Evolutionary conservation across 768 basidiomycete species (phyloP).

Genomic region (Glaciozyma martinii): DNA sequence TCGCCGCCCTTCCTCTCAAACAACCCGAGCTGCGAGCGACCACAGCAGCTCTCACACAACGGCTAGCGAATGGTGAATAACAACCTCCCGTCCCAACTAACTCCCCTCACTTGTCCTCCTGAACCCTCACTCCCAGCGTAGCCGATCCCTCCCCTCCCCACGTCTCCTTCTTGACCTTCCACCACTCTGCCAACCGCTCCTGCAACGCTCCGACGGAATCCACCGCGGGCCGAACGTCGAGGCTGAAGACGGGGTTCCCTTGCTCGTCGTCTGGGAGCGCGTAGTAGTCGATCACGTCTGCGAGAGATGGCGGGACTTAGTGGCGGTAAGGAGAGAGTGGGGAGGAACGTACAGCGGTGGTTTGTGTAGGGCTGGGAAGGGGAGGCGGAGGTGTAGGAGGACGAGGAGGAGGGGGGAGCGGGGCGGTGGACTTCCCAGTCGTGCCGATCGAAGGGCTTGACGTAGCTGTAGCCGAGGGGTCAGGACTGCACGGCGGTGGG

Average conservation of each 20-base stretch:
- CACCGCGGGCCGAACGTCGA: conserved; percentile 91
- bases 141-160: not conserved
- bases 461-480: conserved; percentile 50
- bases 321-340: not conserved
- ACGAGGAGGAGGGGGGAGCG: conserved; percentile 47
- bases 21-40: no score
- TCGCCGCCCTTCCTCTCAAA: no score
- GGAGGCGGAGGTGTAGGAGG: conserved; percentile 23
- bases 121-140: conserved; percentile 19
- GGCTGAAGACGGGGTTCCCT: conserved; percentile 86
- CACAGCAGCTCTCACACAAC: no score
- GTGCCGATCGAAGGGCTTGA: conserved; percentile 94
- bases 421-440: conserved; percentile 91
- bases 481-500: not conserved
- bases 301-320: not conserved
- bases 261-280: conserved; percentile 79
- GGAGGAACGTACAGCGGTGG: conserved; percentile 17
- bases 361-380: conserved; percentile 18
- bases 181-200: conserved; percentile 51
- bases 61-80: no score
- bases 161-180: conserved; percentile 31
- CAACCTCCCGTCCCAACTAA: no score
- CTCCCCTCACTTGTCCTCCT: conserved; percentile 18
- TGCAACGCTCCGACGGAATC: conserved; percentile 71
- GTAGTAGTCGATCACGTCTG: conserved; percentile 86